Conservation (phyloP, 1,139 yeast species). For the Debaryomyces udenii region DNA sequence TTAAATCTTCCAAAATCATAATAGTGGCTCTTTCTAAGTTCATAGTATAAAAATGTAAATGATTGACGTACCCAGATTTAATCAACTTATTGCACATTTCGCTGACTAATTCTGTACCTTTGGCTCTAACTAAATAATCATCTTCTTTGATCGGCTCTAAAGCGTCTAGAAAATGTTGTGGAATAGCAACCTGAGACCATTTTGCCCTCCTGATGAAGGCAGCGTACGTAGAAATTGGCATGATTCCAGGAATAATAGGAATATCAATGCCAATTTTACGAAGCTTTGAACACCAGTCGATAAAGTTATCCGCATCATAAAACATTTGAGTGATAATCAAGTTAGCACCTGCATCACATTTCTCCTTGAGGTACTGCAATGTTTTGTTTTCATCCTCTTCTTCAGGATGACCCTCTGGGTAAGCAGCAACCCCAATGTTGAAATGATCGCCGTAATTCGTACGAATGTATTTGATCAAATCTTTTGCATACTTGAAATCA, state of each 20-base stretch:
- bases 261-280: conserved; percentile 75
- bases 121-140: conserved; percentile 83
- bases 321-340: conserved; percentile 50
- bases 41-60: conserved; percentile 95
- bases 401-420: conserved; percentile 83
- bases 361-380: conserved; percentile 66
- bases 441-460: conserved; percentile 62
- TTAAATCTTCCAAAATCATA: conserved; percentile 80
- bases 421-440: conserved; percentile 76
- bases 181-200: conserved; percentile 88
- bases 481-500: conserved; percentile 74
- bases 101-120: conserved; percentile 80
- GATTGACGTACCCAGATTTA: conserved; percentile 74
- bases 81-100: conserved; percentile 80
- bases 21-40: conserved; percentile 88
- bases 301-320: conserved; percentile 78
- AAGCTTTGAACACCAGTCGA: conserved; percentile 76
- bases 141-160: conserved; percentile 88
- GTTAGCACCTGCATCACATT: conserved; percentile 52
- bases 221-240: conserved; percentile 96
- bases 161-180: conserved; percentile 67
- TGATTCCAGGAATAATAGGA: conserved; percentile 95
- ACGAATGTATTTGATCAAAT: conserved; percentile 58
- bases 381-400: conserved; percentile 68
- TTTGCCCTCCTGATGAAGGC: conserved; percentile 90